phyloP scores from a whole-genome alignment of 805 yeast genomes.

The baker's yeast (Saccharomyces cerevisiae) region DNA sequence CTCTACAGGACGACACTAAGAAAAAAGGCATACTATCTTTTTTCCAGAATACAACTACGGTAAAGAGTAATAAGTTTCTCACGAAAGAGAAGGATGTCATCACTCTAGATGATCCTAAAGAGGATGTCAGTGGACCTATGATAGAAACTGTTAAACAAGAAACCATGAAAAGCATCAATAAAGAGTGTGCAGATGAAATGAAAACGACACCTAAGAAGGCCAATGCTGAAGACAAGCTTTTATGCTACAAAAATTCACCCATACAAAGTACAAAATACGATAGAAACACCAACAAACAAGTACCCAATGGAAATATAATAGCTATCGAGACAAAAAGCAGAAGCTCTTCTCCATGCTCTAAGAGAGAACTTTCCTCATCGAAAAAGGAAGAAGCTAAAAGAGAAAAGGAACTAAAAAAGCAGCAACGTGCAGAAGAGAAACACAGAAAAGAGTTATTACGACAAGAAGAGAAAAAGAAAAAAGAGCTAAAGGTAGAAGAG shows the following conservation, averaged over 20 bases:
- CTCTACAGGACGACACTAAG: background rate
- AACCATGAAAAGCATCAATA: background rate
- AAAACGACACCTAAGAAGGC: background rate
- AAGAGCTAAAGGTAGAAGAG: conserved; percentile 31
- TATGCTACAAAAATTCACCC: background rate
- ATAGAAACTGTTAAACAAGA: background rate
- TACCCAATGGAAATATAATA: background rate
- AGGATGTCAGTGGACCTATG: background rate
- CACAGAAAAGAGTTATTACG: conserved; percentile 11
- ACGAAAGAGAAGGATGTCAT: background rate
- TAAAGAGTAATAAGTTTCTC: background rate
- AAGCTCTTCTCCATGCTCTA: conserved; percentile 2
- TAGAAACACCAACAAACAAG: background rate
- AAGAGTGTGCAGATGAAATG: background rate
- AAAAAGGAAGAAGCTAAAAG: conserved; percentile 6
- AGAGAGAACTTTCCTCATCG: conserved; percentile 8
- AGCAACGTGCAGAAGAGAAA: conserved; percentile 14
- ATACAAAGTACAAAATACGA: background rate
- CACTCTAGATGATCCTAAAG: background rate
- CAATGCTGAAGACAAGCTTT: background rate
- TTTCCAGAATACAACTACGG: background rate
- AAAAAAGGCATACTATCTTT: background rate
- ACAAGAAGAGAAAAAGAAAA: conserved; percentile 24
- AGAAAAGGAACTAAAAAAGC: conserved; percentile 12
- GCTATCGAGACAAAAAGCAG: background rate